Evolutionary conservation across 2,329 filamentous ascomycete species (phyloP), one percentile per base, ranked within the genome.

Genomic region (Colletotrichum costaricense): DNA sequence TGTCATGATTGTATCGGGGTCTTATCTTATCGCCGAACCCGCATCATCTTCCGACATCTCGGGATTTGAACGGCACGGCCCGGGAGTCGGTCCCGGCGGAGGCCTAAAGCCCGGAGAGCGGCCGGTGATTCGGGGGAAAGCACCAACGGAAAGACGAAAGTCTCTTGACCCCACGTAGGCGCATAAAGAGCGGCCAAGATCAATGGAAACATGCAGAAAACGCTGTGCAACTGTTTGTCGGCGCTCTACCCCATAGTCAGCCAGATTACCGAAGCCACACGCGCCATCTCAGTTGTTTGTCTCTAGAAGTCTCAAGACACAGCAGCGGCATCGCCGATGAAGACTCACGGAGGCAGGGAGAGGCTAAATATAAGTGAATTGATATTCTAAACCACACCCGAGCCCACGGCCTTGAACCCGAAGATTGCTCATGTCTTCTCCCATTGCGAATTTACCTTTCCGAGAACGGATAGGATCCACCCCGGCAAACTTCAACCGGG

Each of bases 21-120:
- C 3, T 11, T 33, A 60, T 64, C 54, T 63, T 42, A 64, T 54
- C 69, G 54, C 59, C 59, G 52, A 72, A 35, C 2, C 54, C 19
- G 24, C 22, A 42, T 49, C n/a, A 22, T 14, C 2, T 5, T n/a
- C 69, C 54, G 59, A 52, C 26, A n/a, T n/a, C 26, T 42, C 33
- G 16, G 24, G 22, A 19, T 66, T 8, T 22, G 49, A 16, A n/a
- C 38, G 24, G 54, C 58, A 30, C 58, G 65, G 64, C 22, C 64
- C 65, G 65, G 58, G 14, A 46, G 14, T 59, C 65, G 69, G 59
- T 42, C 28, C 24, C 38, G 38, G n/a, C 33, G 30, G 42, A 42
- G 42, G 12, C n/a, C 11, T 9, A 12, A 9, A 19, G 28, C 57
- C 28, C 69, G 57, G 65, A 72, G 38, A 57, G 24, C 54, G 54